These are phyloP conservation scores for Stagonosporopsis vannaccii DNA, from an alignment of 2,329 filamentous ascomycete genomes.

Conservation along the genomic window DNA sequence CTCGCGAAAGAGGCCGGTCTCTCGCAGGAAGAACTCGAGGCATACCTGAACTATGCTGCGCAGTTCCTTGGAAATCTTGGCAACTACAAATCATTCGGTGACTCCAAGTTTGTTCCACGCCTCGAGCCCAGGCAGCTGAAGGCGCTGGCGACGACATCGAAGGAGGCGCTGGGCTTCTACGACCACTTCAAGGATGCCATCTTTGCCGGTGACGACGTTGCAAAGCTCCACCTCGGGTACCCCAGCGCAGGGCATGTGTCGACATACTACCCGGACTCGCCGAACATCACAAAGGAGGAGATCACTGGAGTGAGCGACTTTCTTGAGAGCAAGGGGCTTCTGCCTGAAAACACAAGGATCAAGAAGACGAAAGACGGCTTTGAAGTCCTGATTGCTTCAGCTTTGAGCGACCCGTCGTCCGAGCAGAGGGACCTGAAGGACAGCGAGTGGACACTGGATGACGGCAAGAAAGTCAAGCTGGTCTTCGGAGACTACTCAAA, in stretches of 20 bases:
- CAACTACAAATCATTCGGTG: constrained; percentile 61
- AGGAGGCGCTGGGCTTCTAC: constrained; percentile 51
- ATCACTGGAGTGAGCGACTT: constrained; percentile 57
- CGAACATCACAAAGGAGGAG: constrained; percentile 57
- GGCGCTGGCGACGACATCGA: constrained; percentile 53
- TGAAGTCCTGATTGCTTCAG: constrained; percentile 59
- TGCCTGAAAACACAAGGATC: constrained; percentile 60
- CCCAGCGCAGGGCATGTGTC: constrained; percentile 58
- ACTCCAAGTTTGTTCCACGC: constrained; percentile 61
- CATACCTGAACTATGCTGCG: constrained; percentile 49
- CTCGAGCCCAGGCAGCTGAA: constrained; percentile 53
- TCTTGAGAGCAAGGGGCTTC: constrained; percentile 53
- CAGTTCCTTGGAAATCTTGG: constrained; percentile 63
- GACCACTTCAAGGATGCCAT: constrained; percentile 55
- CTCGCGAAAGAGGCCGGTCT: constrained; percentile 54
- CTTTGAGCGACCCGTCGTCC: constrained; percentile 48
- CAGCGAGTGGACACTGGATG: constrained; percentile 55
- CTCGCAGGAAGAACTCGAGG: constrained; percentile 47
- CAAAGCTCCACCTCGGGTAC: constrained; percentile 58
- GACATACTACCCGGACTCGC: constrained; percentile 60
- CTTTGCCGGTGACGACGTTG: constrained; percentile 52
- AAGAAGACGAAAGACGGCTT: constrained; percentile 55
- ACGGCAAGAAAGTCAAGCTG: constrained; percentile 56
- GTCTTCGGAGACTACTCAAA: constrained; percentile 56
- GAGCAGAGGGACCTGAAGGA: constrained; percentile 54